phyloP scores from a whole-genome alignment of 345 rosid species.

The Mangifera indica region DNA sequence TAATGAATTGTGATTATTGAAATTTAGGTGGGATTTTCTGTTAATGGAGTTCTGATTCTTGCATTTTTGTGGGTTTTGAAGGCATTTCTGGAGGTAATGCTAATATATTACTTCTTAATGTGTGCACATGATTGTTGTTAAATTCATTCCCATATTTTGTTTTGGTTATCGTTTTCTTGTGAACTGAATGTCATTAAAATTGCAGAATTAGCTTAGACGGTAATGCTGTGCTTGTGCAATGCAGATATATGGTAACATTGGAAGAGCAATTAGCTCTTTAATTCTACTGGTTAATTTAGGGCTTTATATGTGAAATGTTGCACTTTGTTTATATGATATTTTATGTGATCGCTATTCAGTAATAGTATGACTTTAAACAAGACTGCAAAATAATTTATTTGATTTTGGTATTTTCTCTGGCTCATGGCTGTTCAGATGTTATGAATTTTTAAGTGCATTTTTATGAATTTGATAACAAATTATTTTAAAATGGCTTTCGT shows the following conservation, averaged over 20 bases:
- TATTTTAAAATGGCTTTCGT: too few relatives aligned
- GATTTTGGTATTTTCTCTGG: neutral
- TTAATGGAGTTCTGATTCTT: conserved; percentile 74
- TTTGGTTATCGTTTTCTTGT: neutral
- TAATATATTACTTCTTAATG: neutral
- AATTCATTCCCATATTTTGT: neutral
- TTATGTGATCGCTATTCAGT: too few relatives aligned
- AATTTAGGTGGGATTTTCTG: conserved; percentile 77
- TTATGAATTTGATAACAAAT: too few relatives aligned
- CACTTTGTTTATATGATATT: too few relatives aligned
- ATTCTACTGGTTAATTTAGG: too few relatives aligned
- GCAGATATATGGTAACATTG: neutral
- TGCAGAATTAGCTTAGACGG: neutral
- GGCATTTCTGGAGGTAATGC: conserved; percentile 86
- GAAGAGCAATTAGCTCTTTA: neutral
- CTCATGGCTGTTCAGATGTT: neutral
- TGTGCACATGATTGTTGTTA: neutral
- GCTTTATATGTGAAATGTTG: too few relatives aligned
- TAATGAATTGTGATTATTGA: neutral
- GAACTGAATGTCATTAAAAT: neutral
- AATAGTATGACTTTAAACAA: too few relatives aligned
- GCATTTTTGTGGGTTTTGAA: conserved; percentile 85
- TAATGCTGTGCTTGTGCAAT: too few relatives aligned
- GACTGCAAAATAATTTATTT: neutral
- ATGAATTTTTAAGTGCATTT: too few relatives aligned